Evolutionary conservation across 2,329 filamentous ascomycete species (phyloP).

Genomic region (Neopestalotiopsis sp.): DNA sequence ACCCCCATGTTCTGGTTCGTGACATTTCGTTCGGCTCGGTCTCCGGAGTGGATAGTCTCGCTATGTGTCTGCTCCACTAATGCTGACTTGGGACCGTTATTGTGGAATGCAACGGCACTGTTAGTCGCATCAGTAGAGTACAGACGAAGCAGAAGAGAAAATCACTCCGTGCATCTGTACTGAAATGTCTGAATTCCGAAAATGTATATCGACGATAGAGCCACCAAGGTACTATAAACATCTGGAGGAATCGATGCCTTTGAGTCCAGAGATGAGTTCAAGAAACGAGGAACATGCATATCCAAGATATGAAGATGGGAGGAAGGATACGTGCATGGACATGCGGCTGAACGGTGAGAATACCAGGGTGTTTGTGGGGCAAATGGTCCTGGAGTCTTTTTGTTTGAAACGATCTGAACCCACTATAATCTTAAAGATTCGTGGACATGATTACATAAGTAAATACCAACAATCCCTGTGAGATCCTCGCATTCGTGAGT

Average conservation of each 20-base stretch:
- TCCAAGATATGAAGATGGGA: background rate
- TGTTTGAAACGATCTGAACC: conserved; percentile 1
- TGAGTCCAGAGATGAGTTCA: background rate
- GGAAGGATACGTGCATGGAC: background rate
- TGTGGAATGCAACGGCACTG: background rate
- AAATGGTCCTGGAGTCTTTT: background rate
- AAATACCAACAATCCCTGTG: background rate
- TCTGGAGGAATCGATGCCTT: fast-evolving
- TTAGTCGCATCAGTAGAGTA: background rate
- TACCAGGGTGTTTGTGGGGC: background rate
- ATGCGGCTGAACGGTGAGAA: background rate
- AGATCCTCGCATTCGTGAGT: background rate
- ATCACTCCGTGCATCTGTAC: background rate
- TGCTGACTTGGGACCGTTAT: background rate
- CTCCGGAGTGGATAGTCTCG: background rate
- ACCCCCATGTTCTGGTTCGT: conserved; percentile 3
- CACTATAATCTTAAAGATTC: conserved; percentile 3
- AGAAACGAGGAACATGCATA: background rate
- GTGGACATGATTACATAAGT: background rate
- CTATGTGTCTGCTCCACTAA: conserved; percentile 1
- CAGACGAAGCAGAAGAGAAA: background rate
- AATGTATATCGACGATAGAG: background rate
- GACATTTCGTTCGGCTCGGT: background rate
- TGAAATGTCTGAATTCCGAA: background rate
- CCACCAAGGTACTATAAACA: too few relatives aligned